Percentiles rank a stretch among this genome's conserved stretches.
These are phyloP conservation scores for Tetracladium maxilliforme DNA, from an alignment of 2,329 filamentous ascomycete genomes.

Conservation along the genomic window DNA sequence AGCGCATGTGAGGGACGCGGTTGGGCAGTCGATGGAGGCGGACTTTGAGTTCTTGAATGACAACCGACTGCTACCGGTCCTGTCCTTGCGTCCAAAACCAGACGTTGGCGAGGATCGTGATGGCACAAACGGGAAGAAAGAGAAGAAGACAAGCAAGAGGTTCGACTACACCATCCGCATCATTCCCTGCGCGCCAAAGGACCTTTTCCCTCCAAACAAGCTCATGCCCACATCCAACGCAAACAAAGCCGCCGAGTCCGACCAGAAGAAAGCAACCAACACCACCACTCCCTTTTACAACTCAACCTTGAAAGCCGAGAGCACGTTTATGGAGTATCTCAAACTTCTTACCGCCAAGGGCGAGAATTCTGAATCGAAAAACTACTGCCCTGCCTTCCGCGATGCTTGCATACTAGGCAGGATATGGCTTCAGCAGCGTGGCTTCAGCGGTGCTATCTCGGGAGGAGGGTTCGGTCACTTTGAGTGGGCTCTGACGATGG, in stretches of 20 bases:
- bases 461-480: slow-evolving; percentile 84
- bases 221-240: slow-evolving; percentile 56
- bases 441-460: slow-evolving; percentile 55
- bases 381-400: slow-evolving; percentile 54
- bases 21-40: slow-evolving; percentile 37
- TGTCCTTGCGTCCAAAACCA: slow-evolving; percentile 26
- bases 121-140: slow-evolving; percentile 11
- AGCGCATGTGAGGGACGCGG: slow-evolving; percentile 45
- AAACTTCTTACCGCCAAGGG: slow-evolving; percentile 43
- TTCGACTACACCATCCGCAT: slow-evolving; percentile 53
- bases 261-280: slow-evolving; percentile 20
- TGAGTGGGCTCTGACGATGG: slow-evolving; percentile 74
- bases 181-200: slow-evolving; percentile 57
- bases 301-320: slow-evolving; percentile 66
- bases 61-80: slow-evolving; percentile 62
- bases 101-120: too few relatives aligned
- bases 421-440: slow-evolving; percentile 80
- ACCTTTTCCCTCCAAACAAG: slow-evolving; percentile 57
- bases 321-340: slow-evolving; percentile 58
- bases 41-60: slow-evolving; percentile 55
- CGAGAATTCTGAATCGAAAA: too few relatives aligned
- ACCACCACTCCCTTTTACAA: slow-evolving; percentile 76
- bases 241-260: slow-evolving; percentile 25
- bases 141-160: slow-evolving; percentile 8
- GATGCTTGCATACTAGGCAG: slow-evolving; percentile 79